These are phyloP conservation scores for Westerdykella aurantiaca DNA, from an alignment of 2,329 filamentous ascomycete genomes.

Conservation along the genomic window DNA sequence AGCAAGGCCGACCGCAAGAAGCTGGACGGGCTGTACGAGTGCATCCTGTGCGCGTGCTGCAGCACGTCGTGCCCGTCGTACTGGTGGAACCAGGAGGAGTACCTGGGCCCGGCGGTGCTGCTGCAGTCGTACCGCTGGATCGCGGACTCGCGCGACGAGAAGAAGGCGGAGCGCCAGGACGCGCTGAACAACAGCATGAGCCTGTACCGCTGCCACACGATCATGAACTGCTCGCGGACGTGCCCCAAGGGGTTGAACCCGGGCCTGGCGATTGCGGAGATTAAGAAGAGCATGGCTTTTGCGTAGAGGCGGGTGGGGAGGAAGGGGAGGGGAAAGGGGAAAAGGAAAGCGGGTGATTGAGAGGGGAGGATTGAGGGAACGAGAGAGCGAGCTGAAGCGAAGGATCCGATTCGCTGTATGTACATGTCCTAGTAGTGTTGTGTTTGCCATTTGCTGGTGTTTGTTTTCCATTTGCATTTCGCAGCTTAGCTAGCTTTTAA, in stretches of 20 bases:
- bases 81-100: slow-evolving; percentile 99
- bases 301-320: slow-evolving; percentile 13
- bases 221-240: slow-evolving; percentile 95
- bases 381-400: background rate
- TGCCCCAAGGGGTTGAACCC: slow-evolving; percentile 99
- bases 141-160: slow-evolving; percentile 89
- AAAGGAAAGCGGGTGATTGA: background rate
- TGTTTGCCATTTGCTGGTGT: background rate
- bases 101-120: slow-evolving; percentile 92
- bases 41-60: slow-evolving; percentile 99
- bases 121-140: slow-evolving; percentile 98
- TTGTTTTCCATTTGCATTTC: background rate
- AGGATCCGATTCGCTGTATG: slow-evolving; percentile 6
- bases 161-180: slow-evolving; percentile 77
- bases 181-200: slow-evolving; percentile 98
- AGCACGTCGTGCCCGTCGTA: slow-evolving; percentile 99
- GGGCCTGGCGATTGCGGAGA: slow-evolving; percentile 89
- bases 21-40: slow-evolving; percentile 97
- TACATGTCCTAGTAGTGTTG: slow-evolving; percentile 3
- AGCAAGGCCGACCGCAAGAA: slow-evolving; percentile 88
- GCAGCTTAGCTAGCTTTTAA: no score
- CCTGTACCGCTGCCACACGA: slow-evolving; percentile 97
- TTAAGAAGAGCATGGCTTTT: slow-evolving; percentile 92
- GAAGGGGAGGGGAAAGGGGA: background rate
- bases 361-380: background rate